phyloP scores from a whole-genome alignment of 805 yeast genomes.

The Myxozyma mucilagina region DNA sequence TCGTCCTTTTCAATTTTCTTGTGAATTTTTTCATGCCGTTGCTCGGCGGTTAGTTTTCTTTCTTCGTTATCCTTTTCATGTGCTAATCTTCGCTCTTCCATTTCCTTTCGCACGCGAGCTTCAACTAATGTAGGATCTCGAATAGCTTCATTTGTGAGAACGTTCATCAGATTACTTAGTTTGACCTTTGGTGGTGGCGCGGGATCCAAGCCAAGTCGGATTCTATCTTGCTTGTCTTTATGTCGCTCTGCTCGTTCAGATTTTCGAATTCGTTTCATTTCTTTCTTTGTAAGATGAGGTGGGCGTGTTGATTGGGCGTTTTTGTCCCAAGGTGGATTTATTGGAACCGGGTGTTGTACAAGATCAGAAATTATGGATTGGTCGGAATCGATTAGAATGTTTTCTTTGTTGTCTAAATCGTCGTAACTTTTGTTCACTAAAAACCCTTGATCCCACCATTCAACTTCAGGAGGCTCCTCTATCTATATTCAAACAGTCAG shows the following conservation, averaged over 20 bases:
- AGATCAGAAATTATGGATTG: constrained; percentile 62
- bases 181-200: constrained; percentile 90
- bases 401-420: constrained; percentile 30
- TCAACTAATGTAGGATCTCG: constrained; percentile 89
- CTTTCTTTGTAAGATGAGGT: constrained; percentile 71
- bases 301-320: constrained; percentile 47
- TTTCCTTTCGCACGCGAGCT: constrained; percentile 64
- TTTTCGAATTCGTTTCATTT: constrained; percentile 68
- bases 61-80: constrained; percentile 65
- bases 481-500: not conserved
- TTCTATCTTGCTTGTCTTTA: constrained; percentile 73
- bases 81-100: constrained; percentile 55
- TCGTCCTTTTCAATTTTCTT: constrained; percentile 52
- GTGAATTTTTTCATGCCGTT: constrained; percentile 52
- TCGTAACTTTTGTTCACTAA: constrained; percentile 45
- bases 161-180: constrained; percentile 80
- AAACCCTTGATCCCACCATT: constrained; percentile 87
- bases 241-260: constrained; percentile 63
- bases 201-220: constrained; percentile 77
- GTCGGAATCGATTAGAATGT: constrained; percentile 38
- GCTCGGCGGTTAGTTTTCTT: constrained; percentile 62
- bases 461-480: constrained; percentile 60
- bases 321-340: constrained; percentile 59
- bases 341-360: constrained; percentile 79
- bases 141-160: constrained; percentile 79